Evolutionary conservation across 2,329 filamentous ascomycete species (phyloP), one percentile per base, ranked within the genome.

Genomic region (Apiospora rasikravindrae): DNA sequence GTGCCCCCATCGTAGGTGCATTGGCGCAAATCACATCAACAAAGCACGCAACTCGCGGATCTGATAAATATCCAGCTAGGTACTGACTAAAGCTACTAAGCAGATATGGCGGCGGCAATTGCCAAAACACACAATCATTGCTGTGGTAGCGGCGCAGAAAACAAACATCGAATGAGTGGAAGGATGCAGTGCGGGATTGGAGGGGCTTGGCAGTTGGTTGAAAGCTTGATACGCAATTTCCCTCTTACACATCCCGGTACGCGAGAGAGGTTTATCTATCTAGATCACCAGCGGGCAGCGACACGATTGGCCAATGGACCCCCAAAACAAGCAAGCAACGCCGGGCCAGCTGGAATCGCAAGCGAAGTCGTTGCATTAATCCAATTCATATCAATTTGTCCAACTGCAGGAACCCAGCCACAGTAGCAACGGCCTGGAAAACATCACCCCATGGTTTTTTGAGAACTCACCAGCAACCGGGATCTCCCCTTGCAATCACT

Each of bases 321-420:
- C 57, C 57, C 33, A 37, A 64, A 64, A 49, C 6, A 49, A 49
- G 45, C 45, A 47, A n/a, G 22, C 33, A 64, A 40, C n/a, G 22
- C 33, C 29, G 37, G 37, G 29, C 29, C 29, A 14, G 19, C 26
- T 29, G 26, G 51, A 7, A 37, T 33, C 16, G 13, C 8, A 61
- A 61, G 53, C 53, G 53, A 61, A 61, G 26, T 61, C 37, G 53
- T 61, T 22, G 53, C 29, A 61, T 61, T 47, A 40, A 40, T 19
- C 33, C 33, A 6, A 16, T 61, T n/a, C n/a, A n/a, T n/a, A n/a
- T 33, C 33, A 14, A 61, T 61, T 61, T 37, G 53, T 10, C 53
- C 16, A 29, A 8, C 53, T 61, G 53, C 51, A 57, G 53, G 53
- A 61, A 61, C 53, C 51, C 19, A 22, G 53, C 26, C 22, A 57